Conservation (phyloP, 148 eudicot genomes). For the Limonium bicolor region DNA sequence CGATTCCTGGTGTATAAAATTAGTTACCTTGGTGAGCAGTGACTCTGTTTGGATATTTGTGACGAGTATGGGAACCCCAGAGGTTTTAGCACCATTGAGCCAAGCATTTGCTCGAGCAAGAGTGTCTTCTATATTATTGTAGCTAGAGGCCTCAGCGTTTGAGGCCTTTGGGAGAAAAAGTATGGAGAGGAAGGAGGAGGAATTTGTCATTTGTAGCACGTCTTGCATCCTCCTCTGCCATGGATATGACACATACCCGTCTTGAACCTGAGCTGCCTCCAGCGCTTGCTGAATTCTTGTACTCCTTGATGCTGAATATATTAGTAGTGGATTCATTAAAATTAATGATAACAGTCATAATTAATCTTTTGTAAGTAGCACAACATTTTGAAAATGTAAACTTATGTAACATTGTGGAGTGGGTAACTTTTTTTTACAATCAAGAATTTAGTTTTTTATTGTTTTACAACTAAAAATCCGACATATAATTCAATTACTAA, state of each 20-base stretch:
- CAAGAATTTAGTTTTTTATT: too few species aligned
- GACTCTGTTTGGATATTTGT: conserved; percentile 80
- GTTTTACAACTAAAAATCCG: too few species aligned
- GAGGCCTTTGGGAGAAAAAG: conserved; percentile 48
- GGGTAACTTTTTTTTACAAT: too few species aligned
- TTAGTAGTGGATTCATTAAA: not conserved
- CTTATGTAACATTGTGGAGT: too few species aligned
- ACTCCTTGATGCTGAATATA: conserved; percentile 38
- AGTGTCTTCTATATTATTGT: conserved; percentile 71
- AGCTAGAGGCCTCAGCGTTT: conserved; percentile 16
- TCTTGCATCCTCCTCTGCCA: conserved; percentile 73
- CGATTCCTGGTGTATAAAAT: not conserved
- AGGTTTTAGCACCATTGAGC: conserved; percentile 53
- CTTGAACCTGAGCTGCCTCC: conserved; percentile 30
- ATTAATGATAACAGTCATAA: not conserved
- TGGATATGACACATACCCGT: conserved; percentile 64
- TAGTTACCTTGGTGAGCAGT: conserved; percentile 66
- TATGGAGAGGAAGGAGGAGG: conserved; percentile 60
- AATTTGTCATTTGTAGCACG: conserved; percentile 43
- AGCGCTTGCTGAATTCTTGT: conserved; percentile 54
- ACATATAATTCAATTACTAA: too few species aligned
- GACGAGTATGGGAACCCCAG: conserved; percentile 54
- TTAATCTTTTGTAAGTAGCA: too few species aligned
- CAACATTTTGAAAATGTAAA: too few species aligned
- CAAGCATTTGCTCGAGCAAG: conserved; percentile 77